A percentile compares a stretch with the other conserved stretches of the same genome.
Conservation (phyloP, 768 basidiomycete genomes). For the Russula abietina region DNA sequence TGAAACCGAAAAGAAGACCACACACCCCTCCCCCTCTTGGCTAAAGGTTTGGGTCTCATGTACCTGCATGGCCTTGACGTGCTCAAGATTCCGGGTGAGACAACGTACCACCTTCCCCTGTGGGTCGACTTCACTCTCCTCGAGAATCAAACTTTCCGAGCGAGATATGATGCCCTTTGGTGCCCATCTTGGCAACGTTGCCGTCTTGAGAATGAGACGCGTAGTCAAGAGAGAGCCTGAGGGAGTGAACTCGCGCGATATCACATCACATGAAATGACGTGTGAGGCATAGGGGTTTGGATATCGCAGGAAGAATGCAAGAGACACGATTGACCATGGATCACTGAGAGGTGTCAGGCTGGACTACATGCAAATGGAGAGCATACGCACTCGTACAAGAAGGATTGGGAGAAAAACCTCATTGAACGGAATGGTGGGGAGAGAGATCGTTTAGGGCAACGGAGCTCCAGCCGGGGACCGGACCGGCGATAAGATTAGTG, state of each 20-base stretch:
- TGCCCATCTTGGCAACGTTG: slow-evolving; percentile 89
- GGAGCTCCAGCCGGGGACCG: neutral
- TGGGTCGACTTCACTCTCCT: slow-evolving; percentile 91
- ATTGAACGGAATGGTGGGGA: slow-evolving; percentile 39
- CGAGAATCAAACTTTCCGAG: slow-evolving; percentile 90
- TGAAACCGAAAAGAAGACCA: neutral
- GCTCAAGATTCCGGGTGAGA: slow-evolving; percentile 84
- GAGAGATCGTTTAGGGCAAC: neutral
- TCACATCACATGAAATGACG: slow-evolving; percentile 92
- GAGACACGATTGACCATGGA: slow-evolving; percentile 86
- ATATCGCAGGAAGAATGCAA: slow-evolving; percentile 93
- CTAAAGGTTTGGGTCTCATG: slow-evolving; percentile 73
- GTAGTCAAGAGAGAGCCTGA: slow-evolving; percentile 77
- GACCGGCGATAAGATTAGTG: slow-evolving; percentile 4
- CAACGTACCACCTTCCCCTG: slow-evolving; percentile 70
- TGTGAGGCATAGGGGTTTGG: slow-evolving; percentile 93
- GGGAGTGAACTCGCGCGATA: slow-evolving; percentile 71
- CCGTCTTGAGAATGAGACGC: slow-evolving; percentile 87
- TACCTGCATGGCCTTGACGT: slow-evolving; percentile 91
- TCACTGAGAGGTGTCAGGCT: slow-evolving; percentile 48
- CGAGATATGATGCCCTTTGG: slow-evolving; percentile 75
- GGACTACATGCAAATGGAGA: neutral
- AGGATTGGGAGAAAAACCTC: slow-evolving; percentile 52
- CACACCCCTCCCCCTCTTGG: slow-evolving; percentile 64
- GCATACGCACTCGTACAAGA: slow-evolving; percentile 47